Conservation (phyloP, 129 eudicot species). For the Flaveria bidentis region DNA sequence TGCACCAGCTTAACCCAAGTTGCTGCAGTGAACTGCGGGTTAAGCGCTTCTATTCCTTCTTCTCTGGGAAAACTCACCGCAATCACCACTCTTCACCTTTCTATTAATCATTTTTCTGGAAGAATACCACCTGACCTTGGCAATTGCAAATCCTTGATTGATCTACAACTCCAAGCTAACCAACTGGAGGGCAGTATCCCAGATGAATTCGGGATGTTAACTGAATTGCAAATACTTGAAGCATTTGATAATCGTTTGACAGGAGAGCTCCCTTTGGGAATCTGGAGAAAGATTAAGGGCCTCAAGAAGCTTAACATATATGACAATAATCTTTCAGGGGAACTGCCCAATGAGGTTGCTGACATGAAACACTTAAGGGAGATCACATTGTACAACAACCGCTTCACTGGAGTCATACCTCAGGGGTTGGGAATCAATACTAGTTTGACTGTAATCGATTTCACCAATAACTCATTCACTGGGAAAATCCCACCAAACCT, state of each 20-base stretch:
- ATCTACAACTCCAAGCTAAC: conserved; percentile 50
- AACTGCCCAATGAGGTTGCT: conserved; percentile 59
- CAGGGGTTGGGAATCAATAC: conserved; percentile 69
- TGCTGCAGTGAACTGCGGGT: conserved; percentile 52
- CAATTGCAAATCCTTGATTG: conserved; percentile 56
- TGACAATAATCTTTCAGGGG: conserved; percentile 61
- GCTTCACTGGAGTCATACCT: conserved; percentile 72
- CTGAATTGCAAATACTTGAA: conserved; percentile 40
- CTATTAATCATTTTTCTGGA: conserved; percentile 65
- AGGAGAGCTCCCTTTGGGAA: conserved; percentile 64
- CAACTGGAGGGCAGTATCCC: conserved; percentile 69
- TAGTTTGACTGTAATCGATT: conserved; percentile 56
- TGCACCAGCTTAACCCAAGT: conserved; percentile 53
- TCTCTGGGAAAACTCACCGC: conserved; percentile 57
- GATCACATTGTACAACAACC: conserved; percentile 62
- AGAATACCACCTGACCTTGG: conserved; percentile 75
- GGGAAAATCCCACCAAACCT: conserved; percentile 76
- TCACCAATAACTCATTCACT: conserved; percentile 67
- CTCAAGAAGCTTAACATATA: conserved; percentile 56
- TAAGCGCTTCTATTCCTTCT: conserved; percentile 70
- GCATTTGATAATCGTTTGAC: conserved; percentile 58
- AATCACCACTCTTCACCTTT: conserved; percentile 51
- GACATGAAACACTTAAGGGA: conserved; percentile 51
- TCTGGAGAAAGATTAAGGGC: conserved; percentile 59
- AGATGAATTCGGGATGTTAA: conserved; percentile 58